Evolutionary conservation across 73 alveolate genomes (phyloP).

Genomic region (Paramecium octaurelia): DNA sequence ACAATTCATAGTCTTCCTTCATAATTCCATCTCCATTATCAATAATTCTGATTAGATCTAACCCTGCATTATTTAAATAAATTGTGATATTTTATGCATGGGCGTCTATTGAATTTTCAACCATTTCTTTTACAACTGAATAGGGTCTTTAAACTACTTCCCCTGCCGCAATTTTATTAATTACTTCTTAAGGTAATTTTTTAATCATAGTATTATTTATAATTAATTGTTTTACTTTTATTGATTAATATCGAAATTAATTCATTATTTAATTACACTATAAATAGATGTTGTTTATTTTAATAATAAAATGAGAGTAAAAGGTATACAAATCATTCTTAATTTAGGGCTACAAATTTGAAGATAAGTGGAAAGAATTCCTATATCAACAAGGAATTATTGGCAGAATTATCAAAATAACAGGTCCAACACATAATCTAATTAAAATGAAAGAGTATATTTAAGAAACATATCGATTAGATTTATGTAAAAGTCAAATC

Average conservation of each 20-base stretch:
- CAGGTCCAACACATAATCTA: too few species aligned
- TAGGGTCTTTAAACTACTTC: slow-evolving; percentile 88
- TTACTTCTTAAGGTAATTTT: slow-evolving; percentile 75
- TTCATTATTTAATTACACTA: not conserved
- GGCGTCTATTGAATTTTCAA: slow-evolving; percentile 97
- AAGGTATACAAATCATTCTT: not conserved
- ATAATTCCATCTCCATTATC: slow-evolving; percentile 97
- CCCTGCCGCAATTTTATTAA: slow-evolving; percentile 92
- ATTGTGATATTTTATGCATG: slow-evolving; percentile 79
- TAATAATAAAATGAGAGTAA: not conserved
- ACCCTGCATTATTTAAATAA: slow-evolving; percentile 83
- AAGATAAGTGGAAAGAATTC: not conserved
- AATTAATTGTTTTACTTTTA: not conserved
- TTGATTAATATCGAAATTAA: not conserved
- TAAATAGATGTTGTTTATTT: not conserved
- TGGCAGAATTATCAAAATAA: too few species aligned
- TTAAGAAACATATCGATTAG: too few species aligned
- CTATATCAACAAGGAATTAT: too few species aligned
- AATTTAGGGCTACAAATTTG: not conserved
- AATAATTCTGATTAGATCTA: slow-evolving; percentile 79
- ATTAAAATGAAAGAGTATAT: too few species aligned
- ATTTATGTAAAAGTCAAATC: too few species aligned
- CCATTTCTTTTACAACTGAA: slow-evolving; percentile 91
- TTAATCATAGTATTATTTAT: slow-evolving; percentile 56
- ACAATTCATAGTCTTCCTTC: slow-evolving; percentile 84